Evolutionary conservation across 2,329 filamentous ascomycete genomes (phyloP).

Genomic region (Ceratocystis papillata): DNA sequence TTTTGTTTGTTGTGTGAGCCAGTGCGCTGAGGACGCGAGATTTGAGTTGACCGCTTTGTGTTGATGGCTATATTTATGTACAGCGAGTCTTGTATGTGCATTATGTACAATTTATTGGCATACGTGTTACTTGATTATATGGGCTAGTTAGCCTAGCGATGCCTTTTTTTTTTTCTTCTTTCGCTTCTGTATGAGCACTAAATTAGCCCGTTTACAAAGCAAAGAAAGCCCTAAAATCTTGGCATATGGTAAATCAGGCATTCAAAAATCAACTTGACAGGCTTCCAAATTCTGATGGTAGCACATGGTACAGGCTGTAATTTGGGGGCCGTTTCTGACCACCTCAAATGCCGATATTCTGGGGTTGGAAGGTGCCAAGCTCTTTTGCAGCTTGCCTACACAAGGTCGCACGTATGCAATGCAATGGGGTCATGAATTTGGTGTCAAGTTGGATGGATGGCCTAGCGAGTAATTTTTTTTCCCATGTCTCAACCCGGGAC

Average conservation of each 20-base stretch:
- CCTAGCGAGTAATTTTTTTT: neutral
- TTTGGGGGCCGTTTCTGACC: neutral
- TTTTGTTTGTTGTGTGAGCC: no score
- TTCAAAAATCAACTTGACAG: neutral
- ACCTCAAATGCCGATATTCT: neutral
- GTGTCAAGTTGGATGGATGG: neutral
- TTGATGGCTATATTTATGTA: no score
- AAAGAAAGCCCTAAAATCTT: neutral
- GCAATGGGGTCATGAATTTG: neutral
- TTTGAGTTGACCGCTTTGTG: no score
- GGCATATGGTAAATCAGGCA: neutral
- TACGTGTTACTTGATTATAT: neutral
- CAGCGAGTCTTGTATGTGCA: no score
- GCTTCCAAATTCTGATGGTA: neutral
- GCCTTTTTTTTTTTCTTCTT: neutral
- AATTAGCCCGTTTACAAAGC: neutral
- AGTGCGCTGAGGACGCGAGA: no score
- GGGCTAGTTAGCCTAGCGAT: neutral
- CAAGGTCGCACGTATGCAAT: neutral
- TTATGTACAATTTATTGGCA: no score
- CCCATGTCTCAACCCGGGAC: neutral
- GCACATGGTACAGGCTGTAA: neutral
- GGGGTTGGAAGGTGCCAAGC: neutral
- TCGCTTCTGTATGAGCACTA: neutral
- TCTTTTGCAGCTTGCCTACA: conserved; percentile 7